Conservation (phyloP, 192 early-diverging fungal species). For the Neocallimastix lanati region DNA sequence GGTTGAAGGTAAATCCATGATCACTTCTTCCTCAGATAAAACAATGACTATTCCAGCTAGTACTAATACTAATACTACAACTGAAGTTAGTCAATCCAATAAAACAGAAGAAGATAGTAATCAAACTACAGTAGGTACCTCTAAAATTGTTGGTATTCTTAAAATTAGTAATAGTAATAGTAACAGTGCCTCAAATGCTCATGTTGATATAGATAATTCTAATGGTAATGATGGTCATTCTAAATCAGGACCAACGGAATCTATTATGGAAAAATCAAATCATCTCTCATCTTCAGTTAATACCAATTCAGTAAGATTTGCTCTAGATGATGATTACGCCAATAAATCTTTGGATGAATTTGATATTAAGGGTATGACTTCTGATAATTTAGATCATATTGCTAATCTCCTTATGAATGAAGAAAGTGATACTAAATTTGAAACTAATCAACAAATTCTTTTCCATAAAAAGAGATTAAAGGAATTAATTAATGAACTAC, state of each 20-base stretch:
- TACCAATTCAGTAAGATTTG: neutral
- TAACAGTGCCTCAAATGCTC: too few species aligned
- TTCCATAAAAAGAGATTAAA: neutral
- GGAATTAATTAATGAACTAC: neutral
- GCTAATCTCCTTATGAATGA: neutral
- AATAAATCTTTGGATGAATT: neutral
- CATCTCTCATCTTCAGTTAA: neutral
- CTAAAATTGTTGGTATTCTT: too few species aligned
- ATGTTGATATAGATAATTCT: neutral
- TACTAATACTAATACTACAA: too few species aligned
- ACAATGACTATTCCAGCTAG: too few species aligned
- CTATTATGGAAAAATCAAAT: neutral
- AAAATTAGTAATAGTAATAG: too few species aligned
- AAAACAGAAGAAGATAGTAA: too few species aligned
- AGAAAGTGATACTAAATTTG: neutral
- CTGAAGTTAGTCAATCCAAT: too few species aligned
- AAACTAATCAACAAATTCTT: neutral
- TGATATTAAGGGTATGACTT: neutral
- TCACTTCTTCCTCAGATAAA: too few species aligned
- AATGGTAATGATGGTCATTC: too few species aligned
- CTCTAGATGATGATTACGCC: neutral
- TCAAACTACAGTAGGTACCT: too few species aligned
- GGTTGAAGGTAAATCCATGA: too few species aligned
- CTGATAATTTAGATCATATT: neutral
- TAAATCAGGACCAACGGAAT: neutral